Conservation (phyloP, 352 stramenopile species). For the Globisporangium emineosum region DNA sequence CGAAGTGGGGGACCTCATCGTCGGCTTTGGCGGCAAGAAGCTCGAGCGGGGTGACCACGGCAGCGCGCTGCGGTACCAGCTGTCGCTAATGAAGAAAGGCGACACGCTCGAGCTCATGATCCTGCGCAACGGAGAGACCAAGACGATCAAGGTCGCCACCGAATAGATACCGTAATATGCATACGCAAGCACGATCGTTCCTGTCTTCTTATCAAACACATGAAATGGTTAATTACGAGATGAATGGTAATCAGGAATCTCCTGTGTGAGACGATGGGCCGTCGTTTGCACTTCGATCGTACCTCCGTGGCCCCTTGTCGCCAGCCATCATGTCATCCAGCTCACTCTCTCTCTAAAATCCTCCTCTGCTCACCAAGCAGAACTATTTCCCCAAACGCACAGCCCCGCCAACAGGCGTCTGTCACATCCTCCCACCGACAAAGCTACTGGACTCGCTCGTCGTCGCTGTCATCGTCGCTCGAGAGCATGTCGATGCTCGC, state of each 20-base stretch:
- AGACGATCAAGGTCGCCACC: slow-evolving; percentile 41
- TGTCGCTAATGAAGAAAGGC: slow-evolving; percentile 55
- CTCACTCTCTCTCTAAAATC: slow-evolving; percentile 6
- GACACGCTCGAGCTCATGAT: slow-evolving; percentile 46
- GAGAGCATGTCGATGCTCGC: slow-evolving; percentile 53
- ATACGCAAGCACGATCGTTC: background rate
- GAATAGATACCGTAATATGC: slow-evolving; percentile 32
- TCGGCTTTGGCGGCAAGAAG: slow-evolving; percentile 45
- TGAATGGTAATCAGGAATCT: background rate
- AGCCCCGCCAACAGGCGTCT: background rate
- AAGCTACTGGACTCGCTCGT: background rate
- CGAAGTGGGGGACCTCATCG: slow-evolving; percentile 46
- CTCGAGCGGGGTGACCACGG: slow-evolving; percentile 48
- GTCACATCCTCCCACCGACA: background rate
- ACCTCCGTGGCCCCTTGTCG: background rate
- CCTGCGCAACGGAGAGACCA: slow-evolving; percentile 32
- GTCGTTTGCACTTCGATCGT: slow-evolving; percentile 1
- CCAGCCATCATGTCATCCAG: background rate
- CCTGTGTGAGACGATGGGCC: background rate
- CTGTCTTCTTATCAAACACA: background rate
- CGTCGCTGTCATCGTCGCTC: slow-evolving; percentile 43
- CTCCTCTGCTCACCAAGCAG: background rate
- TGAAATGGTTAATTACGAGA: background rate
- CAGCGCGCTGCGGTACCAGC: slow-evolving; percentile 42
- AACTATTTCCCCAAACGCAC: background rate